Percentiles rank a stretch among this genome's conserved stretches.
Conservation (phyloP, 2,329 filamentous ascomycete species). For the Monosporascus cannonballus region DNA sequence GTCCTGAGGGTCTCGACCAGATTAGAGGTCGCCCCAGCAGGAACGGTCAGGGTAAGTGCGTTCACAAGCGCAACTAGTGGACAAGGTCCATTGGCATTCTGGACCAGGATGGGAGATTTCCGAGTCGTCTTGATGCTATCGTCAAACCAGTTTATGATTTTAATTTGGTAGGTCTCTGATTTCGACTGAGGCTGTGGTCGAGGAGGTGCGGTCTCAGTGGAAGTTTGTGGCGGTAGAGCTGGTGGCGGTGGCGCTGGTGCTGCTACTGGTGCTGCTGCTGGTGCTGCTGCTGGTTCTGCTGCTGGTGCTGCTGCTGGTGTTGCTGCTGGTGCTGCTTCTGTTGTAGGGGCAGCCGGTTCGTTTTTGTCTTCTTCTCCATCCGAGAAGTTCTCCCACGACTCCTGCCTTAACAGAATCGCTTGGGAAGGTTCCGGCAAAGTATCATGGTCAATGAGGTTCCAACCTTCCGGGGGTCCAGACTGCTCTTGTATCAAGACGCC, state of each 20-base stretch:
- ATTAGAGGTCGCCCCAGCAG: constrained; percentile 55
- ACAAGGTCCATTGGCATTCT: constrained; percentile 93
- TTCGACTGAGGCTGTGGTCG: constrained; percentile 36
- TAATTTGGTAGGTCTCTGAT: constrained; percentile 84
- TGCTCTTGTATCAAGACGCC: constrained; percentile 14
- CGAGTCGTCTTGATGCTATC: constrained; percentile 55
- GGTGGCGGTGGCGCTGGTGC: constrained; percentile 22
- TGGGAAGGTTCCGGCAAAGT: constrained; percentile 19
- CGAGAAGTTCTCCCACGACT: constrained; percentile 32
- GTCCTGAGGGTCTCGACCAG: constrained; percentile 72
- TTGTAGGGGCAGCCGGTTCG: constrained; percentile 6
- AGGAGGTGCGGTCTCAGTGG: constrained; percentile 15
- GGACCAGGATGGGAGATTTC: constrained; percentile 80
- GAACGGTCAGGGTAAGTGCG: constrained; percentile 78
- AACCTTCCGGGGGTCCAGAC: constrained; percentile 33
- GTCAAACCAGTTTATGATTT: constrained; percentile 84
- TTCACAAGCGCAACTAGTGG: constrained; percentile 91
- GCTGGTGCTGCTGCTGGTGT: not conserved
- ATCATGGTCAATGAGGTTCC: constrained; percentile 46
- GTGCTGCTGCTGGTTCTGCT: not conserved
- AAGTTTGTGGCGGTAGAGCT: constrained; percentile 32
- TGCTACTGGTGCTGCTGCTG: not conserved
- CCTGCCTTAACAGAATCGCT: constrained; percentile 27
- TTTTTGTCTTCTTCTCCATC: constrained; percentile 23
- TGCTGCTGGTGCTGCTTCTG: constrained; percentile 1